Evolutionary conservation across 1,139 yeast genomes (phyloP), one percentile per base, ranked within the genome.

Genomic region (Hemisphaericaspora lyxosophila): DNA sequence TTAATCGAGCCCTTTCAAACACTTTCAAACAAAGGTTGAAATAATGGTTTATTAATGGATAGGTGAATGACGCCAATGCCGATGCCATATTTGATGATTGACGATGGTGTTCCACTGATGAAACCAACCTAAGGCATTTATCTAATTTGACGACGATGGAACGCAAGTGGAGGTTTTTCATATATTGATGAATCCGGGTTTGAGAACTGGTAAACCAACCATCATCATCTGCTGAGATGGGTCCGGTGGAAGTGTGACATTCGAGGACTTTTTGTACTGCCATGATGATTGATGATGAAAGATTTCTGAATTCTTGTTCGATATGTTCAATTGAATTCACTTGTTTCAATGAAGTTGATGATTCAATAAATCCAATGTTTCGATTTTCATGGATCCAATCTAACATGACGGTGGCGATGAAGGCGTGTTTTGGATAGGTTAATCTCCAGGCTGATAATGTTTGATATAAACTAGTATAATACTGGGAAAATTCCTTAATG

Each of bases 231-330:
- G 67, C 76, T 2, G 59, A 49, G 2, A 78, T 50, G n/a, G n/a
- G n/a, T n/a, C n/a, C n/a, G 8, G 57, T 53, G 8, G 54, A 62
- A 1, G 49, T 49, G 33, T 56, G 65, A 31, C 65, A 57, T 24
- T 64, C 62, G 11, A 78, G 54, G 2, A 62, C 55, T 44, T 77
- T 75, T 60, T 89, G 97, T 46, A 85, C 75, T 0, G 84, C 72
- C 30, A 89, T 70, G 40, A 89, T 62, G 22, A 87, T 72, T 3
- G 84, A 72, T 22, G 77, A 76, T n/a, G 82, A 70, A 5, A 85
- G 54, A 13, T 70, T 69, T 42, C 84, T 68, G 44, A 80, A 67
- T 2, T 61, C 50, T 6, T 43, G 37, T 48, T 83, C 88, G 33
- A 80, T 53, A 7, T 60, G 68, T 31, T 65, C 68, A 4, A 75